A percentile compares a stretch with the other conserved stretches of the same genome.
Conservation (phyloP, 306 rosid genomes). For the Prunus mongolica region DNA sequence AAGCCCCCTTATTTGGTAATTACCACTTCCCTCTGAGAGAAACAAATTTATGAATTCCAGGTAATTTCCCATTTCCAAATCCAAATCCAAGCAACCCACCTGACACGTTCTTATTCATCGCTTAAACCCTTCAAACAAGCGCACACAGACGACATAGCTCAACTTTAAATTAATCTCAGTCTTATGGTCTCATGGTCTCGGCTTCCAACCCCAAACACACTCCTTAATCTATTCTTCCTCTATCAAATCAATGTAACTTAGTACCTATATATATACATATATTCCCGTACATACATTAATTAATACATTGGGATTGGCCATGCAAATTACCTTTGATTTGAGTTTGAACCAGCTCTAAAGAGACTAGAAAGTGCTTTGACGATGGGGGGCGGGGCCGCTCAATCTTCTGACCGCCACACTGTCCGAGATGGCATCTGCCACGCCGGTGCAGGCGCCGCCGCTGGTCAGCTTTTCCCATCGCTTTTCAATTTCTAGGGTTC, state of each 20-base stretch:
- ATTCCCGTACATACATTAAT: not conserved
- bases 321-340: slow-evolving; percentile 17
- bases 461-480: slow-evolving; percentile 48
- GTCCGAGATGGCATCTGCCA: slow-evolving; percentile 42
- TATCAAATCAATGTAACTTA: not conserved
- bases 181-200: not conserved
- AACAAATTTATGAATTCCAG: not conserved
- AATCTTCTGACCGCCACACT: slow-evolving; percentile 34
- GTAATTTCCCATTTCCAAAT: not conserved
- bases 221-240: not conserved
- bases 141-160: not conserved
- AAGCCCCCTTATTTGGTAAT: not conserved
- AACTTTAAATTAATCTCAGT: not conserved
- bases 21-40: not conserved
- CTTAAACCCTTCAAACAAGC: slow-evolving; percentile 23
- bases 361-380: slow-evolving; percentile 6
- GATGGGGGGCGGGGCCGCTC: slow-evolving; percentile 49
- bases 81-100: not conserved
- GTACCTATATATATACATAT: not conserved
- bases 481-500: slow-evolving; percentile 29
- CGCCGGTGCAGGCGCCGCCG: slow-evolving; percentile 88
- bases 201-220: not conserved
- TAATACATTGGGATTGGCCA: not conserved
- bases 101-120: slow-evolving; percentile 12
- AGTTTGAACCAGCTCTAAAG: slow-evolving; percentile 1